Evolutionary conservation across 129 eudicot genomes (phyloP).

Genomic region (Gnaphalium uliginosum): DNA sequence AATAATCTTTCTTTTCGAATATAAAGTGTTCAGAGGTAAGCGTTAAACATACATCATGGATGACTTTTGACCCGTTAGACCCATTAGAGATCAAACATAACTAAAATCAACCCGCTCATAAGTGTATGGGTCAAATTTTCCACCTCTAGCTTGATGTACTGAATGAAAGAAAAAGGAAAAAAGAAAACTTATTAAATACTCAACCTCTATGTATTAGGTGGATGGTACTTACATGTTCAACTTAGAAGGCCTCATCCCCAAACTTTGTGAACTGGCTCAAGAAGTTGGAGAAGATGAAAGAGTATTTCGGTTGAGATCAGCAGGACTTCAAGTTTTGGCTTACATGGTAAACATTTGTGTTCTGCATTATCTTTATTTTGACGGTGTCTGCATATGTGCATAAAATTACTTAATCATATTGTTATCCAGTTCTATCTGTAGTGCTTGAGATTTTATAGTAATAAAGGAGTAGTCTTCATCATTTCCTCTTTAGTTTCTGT

Average conservation of each 20-base stretch:
- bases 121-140: not conserved
- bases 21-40: not conserved
- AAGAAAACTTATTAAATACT: not conserved
- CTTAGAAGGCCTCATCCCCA: slow-evolving; percentile 80
- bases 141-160: not conserved
- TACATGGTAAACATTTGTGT: slow-evolving; percentile 49
- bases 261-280: slow-evolving; percentile 73
- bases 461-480: not conserved
- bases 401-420: slow-evolving; percentile 5
- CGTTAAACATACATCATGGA: not conserved
- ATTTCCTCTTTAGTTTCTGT: slow-evolving; percentile 10
- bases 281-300: slow-evolving; percentile 80
- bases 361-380: slow-evolving; percentile 18
- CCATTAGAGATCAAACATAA: not conserved
- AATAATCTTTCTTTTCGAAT: not conserved
- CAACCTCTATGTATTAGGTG: slow-evolving; percentile 37
- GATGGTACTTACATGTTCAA: slow-evolving; percentile 77
- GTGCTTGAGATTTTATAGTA: slow-evolving; percentile 17
- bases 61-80: not conserved
- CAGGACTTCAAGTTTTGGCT: slow-evolving; percentile 79
- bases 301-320: slow-evolving; percentile 60
- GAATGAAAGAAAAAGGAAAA: not conserved
- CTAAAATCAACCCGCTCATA: not conserved
- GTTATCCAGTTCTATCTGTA: not conserved
- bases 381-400: not conserved